These are phyloP conservation scores for Neofusicoccum laricinum DNA, from an alignment of 2,329 filamentous ascomycete genomes.

Conservation along the genomic window DNA sequence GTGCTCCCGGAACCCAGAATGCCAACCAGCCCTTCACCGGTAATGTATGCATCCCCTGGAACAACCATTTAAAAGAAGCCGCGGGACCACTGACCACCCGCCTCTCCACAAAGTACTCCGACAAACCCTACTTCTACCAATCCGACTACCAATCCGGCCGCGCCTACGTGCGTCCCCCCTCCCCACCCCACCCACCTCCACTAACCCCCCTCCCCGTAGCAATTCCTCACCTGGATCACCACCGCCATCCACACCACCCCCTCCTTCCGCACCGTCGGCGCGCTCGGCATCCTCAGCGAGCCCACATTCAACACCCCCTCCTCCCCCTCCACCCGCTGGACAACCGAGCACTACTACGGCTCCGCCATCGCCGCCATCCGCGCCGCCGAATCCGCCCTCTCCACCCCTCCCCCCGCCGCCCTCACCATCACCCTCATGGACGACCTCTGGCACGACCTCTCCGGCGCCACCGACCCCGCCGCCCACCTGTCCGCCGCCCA, in stretches of 20 bases:
- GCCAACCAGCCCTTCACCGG: conserved; percentile 49
- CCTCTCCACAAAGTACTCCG: conserved; percentile 27
- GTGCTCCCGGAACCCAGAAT: conserved; percentile 50
- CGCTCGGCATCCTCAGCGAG: conserved; percentile 60
- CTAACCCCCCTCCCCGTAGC: background rate
- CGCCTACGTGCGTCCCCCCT: conserved; percentile 28
- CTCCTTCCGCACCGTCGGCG: conserved; percentile 55
- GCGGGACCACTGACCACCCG: too few species aligned
- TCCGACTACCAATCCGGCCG: conserved; percentile 55
- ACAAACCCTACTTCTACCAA: conserved; percentile 52
- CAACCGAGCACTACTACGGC: conserved; percentile 43
- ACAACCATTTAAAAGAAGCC: too few species aligned
- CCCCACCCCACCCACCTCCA: background rate
- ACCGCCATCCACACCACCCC: conserved; percentile 48
- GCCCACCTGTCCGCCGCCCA: background rate
- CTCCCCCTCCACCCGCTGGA: conserved; percentile 2
- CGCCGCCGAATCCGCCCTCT: conserved; percentile 39
- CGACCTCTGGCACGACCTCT: conserved; percentile 6
- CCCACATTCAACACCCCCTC: conserved; percentile 32
- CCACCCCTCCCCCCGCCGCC: background rate
- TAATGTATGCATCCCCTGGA: conserved; percentile 24
- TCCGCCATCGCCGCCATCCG: conserved; percentile 48
- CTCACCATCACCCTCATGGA: conserved; percentile 1
- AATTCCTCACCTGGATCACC: conserved; percentile 58
- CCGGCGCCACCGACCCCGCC: background rate